Evolutionary conservation across 176 grass and related monocot genomes (phyloP).

Genomic region (Triticum urartu): DNA sequence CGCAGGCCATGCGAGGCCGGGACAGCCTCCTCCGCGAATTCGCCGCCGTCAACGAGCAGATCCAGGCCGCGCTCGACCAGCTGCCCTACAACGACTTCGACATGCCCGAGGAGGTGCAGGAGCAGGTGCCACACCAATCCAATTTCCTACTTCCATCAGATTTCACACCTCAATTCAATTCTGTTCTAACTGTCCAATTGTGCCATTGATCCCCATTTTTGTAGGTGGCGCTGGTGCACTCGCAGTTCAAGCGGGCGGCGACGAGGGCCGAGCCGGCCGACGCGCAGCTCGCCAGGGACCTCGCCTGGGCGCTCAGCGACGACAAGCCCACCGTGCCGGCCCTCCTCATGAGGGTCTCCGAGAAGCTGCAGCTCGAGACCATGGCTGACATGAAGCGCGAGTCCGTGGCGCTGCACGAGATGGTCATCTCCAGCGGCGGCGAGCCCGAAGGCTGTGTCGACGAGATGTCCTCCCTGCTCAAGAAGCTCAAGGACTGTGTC

Average conservation of each 20-base stretch:
- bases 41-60: slow-evolving; percentile 48
- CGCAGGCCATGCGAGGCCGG: slow-evolving; percentile 54
- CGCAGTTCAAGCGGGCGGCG: slow-evolving; percentile 71
- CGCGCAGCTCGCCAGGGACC: slow-evolving; percentile 48
- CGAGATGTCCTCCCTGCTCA: slow-evolving; percentile 86
- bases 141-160: not conserved
- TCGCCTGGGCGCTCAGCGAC: slow-evolving; percentile 45
- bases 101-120: slow-evolving; percentile 79
- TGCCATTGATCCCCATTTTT: not conserved
- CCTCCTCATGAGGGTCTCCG: slow-evolving; percentile 59
- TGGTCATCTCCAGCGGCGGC: slow-evolving; percentile 72
- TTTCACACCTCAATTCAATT: not conserved
- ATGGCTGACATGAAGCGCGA: slow-evolving; percentile 83
- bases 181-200: not conserved
- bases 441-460: slow-evolving; percentile 67
- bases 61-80: slow-evolving; percentile 54
- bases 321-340: slow-evolving; percentile 36
- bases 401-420: slow-evolving; percentile 79
- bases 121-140: slow-evolving; percentile 54
- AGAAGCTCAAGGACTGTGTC: slow-evolving; percentile 69
- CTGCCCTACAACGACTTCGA: slow-evolving; percentile 58
- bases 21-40: slow-evolving; percentile 47
- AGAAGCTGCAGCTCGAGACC: slow-evolving; percentile 80
- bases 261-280: slow-evolving; percentile 47
- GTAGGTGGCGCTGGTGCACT: slow-evolving; percentile 81